Evolutionary conservation across 2,329 filamentous ascomycete species (phyloP).

Genomic region (Colletotrichum plurivorum): DNA sequence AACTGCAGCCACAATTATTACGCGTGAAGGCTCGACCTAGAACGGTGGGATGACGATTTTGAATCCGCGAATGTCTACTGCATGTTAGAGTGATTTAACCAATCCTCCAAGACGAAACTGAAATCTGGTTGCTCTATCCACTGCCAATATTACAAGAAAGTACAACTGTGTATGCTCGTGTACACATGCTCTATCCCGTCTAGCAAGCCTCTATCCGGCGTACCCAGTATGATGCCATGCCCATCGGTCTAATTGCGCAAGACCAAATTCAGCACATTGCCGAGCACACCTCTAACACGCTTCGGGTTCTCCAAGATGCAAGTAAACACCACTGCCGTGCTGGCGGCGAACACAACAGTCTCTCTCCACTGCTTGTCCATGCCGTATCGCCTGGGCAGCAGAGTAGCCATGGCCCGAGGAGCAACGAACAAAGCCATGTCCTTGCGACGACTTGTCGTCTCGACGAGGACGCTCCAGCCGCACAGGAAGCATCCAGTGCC

Average conservation of each 20-base stretch:
- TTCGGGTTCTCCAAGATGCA: constrained; percentile 73
- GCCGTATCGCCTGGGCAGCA: constrained; percentile 79
- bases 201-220: constrained; percentile 12
- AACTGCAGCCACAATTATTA: too few relatives aligned
- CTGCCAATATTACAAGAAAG: neutral
- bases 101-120: neutral
- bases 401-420: constrained; percentile 81
- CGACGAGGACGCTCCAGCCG: constrained; percentile 85
- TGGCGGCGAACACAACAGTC: constrained; percentile 75
- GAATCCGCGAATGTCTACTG: too few relatives aligned
- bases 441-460: constrained; percentile 74
- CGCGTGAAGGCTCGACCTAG: too few relatives aligned
- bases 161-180: neutral
- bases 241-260: constrained; percentile 52
- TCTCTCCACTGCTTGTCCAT: constrained; percentile 76
- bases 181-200: constrained; percentile 8
- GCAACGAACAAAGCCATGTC: constrained; percentile 87
- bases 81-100: neutral
- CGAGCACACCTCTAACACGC: constrained; percentile 78
- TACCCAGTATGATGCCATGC: neutral
- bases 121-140: constrained; percentile 2
- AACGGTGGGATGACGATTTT: too few relatives aligned
- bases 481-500: constrained; percentile 80
- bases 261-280: constrained; percentile 69
- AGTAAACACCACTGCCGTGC: constrained; percentile 79